Base-by-base conservation (phyloP, 306 rosid species). In the Trifolium dubium region DNA sequence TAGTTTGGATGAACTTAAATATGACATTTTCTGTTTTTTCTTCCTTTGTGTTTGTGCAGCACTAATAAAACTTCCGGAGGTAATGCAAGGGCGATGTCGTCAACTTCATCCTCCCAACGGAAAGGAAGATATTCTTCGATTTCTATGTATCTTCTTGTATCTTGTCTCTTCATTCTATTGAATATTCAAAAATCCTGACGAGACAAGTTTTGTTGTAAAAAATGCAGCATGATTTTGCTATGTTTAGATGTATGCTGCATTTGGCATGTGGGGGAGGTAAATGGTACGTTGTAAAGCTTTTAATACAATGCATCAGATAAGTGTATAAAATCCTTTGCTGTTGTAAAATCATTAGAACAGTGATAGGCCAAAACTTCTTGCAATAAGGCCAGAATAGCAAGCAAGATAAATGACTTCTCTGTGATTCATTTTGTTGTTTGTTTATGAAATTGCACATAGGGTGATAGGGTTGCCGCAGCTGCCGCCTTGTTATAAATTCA, bases 61-160 rank as follows among this genome's bases (percentile, higher is more conserved):
- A 87, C 79, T 80, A 90, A 90, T 79, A 92, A 86, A 85, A 90
- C 91, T 6, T 40, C 83, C 31, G 61, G 84, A 30, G 83, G 85
- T 39, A 92, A 90, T 37, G 73, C 96, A 15, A 92, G 96, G 4
- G 92, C 98, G 50, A 86, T 86, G 64, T 59, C 95, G n/a, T 84
- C 98, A 28, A 84, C 86, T 49, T 82, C 98, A 18, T 81, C 91
- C n/a, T 77, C 80, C 43, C 79, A 87, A 3, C 71, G 10, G 23
- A 82, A 71, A 15, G 82, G 43, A 63, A 73, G 67, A 43, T 76
- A 78, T n/a, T 37, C 85, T 3, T 77, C 83, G 74, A 50, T 80
- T 74, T 78, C 60, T 37, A 66, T 75, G 66, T 79, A 76, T 72
- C 65, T 86, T 81, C 68, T 85, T 8, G 81, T 79, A 60, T 49